Evolutionary conservation across 2,329 filamentous ascomycete species (phyloP).

Genomic region (Verticillium zaregamsianum): DNA sequence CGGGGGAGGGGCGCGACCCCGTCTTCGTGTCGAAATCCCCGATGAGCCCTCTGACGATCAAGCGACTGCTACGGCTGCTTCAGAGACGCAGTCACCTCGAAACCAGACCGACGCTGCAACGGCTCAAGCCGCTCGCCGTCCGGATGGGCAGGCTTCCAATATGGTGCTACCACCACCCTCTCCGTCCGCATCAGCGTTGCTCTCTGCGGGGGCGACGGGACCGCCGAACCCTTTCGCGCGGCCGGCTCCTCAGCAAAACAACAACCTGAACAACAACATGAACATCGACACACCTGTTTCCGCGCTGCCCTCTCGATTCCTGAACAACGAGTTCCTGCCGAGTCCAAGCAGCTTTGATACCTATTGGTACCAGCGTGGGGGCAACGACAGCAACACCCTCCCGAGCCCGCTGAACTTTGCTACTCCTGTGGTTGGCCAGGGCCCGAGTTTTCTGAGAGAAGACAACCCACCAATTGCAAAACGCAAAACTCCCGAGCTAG

Average conservation of each 20-base stretch:
- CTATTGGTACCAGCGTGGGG: conserved; percentile 74
- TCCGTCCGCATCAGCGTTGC: conserved; percentile 76
- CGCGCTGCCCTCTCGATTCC: conserved; percentile 85
- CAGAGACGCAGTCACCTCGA: conserved; percentile 61
- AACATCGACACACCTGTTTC: conserved; percentile 73
- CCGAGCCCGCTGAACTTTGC: conserved; percentile 91
- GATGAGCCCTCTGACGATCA: conserved; percentile 78
- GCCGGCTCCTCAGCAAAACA: conserved; percentile 68
- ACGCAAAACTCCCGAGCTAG: conserved; percentile 53
- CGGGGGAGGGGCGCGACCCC: conserved; percentile 66
- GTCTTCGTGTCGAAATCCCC: conserved; percentile 91
- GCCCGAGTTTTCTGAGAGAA: conserved; percentile 60
- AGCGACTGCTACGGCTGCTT: conserved; percentile 61
- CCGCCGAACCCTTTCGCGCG: conserved; percentile 95
- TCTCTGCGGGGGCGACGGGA: conserved; percentile 87
- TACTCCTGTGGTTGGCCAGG: conserved; percentile 65
- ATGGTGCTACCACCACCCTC: conserved; percentile 91
- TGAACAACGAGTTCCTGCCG: conserved; percentile 81
- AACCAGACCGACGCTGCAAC: conserved; percentile 54
- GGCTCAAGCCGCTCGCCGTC: conserved; percentile 45
- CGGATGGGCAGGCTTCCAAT: conserved; percentile 33
- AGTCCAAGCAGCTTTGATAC: conserved; percentile 91
- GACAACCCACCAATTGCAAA: conserved; percentile 42
- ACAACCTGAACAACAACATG: conserved; percentile 39
- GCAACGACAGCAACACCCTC: conserved; percentile 75